Base-by-base conservation (phyloP, 2,329 filamentous ascomycete species). In the Aphanoascus verrucosus region DNA sequence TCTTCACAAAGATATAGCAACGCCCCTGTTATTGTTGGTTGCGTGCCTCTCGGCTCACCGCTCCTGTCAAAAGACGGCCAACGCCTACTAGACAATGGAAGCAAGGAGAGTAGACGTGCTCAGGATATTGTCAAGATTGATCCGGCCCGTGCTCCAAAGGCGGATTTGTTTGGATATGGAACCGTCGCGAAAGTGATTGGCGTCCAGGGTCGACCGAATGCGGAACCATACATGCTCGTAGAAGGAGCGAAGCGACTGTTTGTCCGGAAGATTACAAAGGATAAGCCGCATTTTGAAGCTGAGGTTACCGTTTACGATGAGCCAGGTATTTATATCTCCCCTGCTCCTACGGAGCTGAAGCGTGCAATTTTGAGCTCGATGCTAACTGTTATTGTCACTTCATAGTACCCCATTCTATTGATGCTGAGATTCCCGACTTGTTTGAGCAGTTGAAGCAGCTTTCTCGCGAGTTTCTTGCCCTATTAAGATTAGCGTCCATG, bases 241-340 rank as follows among this genome's bases (percentile, higher is more conserved):
- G 89, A 97, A 67, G 93, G 93, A 14, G 77, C 87, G 15, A 78
- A 84, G 58, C 80, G 93, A 40, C 83, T 96, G 58, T 80, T 80
- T 57, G 72, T 96, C 35, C 84, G 88, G 49, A 83, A 82, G 63
- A 71, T 93, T 46, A 77, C 81, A 37, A 84, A 87, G 65, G 87
- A 94, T 59, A 79, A 83, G 51, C 88, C 89, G 1, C 94, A 86
- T 66, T 89, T 95, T 60, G 89, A 95, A 71, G 90, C 83, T 44
- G 85, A 85, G 61, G 81, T 95, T 20, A 77, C 77, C 55, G 77
- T 85, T 53, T 80, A 84, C 62, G 78, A 84, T 55, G 88, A 94
- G 65, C 78, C 81, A 59, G 74, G 82, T 86, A 49, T 40, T 5
- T 6, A 2, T 14, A 14, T 17, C 23, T 28, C 23, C 7, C 23